phyloP scores from a whole-genome alignment of 306 rosid genomes.

The Cicer pinnatifidum region DNA sequence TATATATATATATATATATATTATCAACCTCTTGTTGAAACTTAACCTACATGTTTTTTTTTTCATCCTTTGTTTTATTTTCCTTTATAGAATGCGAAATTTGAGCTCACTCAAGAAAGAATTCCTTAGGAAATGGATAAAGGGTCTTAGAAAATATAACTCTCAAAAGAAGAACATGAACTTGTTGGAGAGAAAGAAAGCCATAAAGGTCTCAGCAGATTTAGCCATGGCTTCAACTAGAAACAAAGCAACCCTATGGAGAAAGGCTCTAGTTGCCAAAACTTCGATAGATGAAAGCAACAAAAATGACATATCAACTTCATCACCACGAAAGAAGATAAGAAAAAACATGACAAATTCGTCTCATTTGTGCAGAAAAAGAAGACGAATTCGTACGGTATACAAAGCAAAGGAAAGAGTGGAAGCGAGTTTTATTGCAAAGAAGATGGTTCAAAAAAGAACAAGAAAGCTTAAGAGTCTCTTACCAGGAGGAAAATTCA shows the following conservation, averaged over 20 bases:
- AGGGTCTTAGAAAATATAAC: conserved; percentile 59
- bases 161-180: conserved; percentile 56
- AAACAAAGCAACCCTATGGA: conserved; percentile 62
- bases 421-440: conserved; percentile 50
- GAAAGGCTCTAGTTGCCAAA: conserved; percentile 61
- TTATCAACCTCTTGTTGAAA: conserved; percentile 3
- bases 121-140: conserved; percentile 69
- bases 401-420: conserved; percentile 30
- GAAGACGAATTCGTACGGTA: conserved; percentile 44
- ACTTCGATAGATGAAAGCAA: conserved; percentile 40
- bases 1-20: background rate
- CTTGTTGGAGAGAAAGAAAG: conserved; percentile 66
- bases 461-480: conserved; percentile 59
- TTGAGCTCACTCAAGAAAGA: conserved; percentile 61
- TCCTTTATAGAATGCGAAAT: conserved; percentile 51
- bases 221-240: conserved; percentile 82
- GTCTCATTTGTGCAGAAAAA: conserved; percentile 24
- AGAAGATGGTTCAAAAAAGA: conserved; percentile 60
- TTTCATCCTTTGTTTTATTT: background rate
- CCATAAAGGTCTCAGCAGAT: conserved; percentile 75
- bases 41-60: background rate
- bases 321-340: conserved; percentile 2
- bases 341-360: conserved; percentile 13
- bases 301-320: conserved; percentile 6
- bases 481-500: conserved; percentile 77